Conservation (phyloP, 139 green algal species). For the Chlorella sorokiniana region DNA sequence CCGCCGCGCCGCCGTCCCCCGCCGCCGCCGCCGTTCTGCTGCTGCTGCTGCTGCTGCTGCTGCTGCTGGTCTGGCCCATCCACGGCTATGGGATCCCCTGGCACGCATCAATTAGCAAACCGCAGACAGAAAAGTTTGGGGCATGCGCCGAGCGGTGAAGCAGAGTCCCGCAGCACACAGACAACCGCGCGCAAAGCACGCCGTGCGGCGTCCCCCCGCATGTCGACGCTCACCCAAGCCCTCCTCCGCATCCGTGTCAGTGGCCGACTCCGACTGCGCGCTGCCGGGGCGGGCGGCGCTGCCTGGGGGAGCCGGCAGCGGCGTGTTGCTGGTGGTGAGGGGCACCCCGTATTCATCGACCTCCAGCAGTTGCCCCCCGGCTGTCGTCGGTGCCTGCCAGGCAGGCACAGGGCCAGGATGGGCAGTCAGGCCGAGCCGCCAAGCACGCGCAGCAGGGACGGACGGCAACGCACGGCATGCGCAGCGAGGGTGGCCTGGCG, state of each 20-base stretch:
- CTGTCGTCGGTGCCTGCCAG: no score
- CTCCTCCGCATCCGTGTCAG: background rate
- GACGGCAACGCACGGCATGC: no score
- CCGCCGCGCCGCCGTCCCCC: background rate
- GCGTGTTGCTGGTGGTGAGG: slow-evolving; percentile 15
- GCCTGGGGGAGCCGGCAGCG: background rate
- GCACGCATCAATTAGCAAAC: background rate
- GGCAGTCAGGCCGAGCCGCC: no score
- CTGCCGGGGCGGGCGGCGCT: slow-evolving; percentile 16
- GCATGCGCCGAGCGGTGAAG: background rate
- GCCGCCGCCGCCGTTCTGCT: background rate
- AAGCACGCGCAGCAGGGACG: no score
- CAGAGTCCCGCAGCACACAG: no score
- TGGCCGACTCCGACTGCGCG: slow-evolving; percentile 15
- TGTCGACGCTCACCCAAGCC: background rate
- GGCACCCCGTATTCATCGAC: slow-evolving; percentile 51
- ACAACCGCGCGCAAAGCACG: background rate
- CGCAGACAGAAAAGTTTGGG: background rate
- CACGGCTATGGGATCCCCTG: background rate
- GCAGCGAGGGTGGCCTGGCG: no score
- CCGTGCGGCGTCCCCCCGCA: no score
- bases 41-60: background rate
- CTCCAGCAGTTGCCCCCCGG: slow-evolving; percentile 27
- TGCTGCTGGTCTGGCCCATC: slow-evolving; percentile 26
- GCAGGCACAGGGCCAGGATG: no score